phyloP scores from a whole-genome alignment of 345 rosid genomes.

The Hibiscus trionum region DNA sequence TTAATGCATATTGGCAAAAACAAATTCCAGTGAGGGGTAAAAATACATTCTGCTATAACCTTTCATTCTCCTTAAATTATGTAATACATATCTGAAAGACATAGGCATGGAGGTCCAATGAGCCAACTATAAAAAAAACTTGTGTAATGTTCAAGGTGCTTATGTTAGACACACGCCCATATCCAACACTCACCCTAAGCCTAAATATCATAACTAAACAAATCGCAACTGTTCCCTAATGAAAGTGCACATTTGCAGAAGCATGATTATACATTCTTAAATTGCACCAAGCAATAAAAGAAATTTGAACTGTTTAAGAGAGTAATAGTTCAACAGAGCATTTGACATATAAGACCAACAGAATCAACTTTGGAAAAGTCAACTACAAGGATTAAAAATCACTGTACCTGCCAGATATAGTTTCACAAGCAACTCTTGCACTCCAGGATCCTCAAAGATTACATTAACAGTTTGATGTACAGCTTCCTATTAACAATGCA shows the following conservation, averaged over 20 bases:
- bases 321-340: neutral
- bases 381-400: neutral
- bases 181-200: neutral
- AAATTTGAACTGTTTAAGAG: neutral
- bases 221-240: neutral
- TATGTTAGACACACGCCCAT: neutral
- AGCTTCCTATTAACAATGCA: conserved; percentile 62
- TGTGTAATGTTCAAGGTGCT: neutral
- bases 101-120: neutral
- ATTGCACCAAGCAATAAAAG: neutral
- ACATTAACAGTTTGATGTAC: conserved; percentile 83
- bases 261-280: neutral
- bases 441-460: conserved; percentile 98
- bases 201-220: neutral
- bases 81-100: neutral
- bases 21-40: neutral
- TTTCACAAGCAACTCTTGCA: conserved; percentile 84
- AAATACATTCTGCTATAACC: neutral
- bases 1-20: neutral
- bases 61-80: neutral
- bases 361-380: neutral
- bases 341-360: neutral
- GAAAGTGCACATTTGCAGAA: neutral
- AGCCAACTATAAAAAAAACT: neutral
- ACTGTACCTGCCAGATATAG: conserved; percentile 81